Evolutionary conservation across 495 filamentous ascomycete genomes (phyloP).

Genomic region (Podospora anserina): DNA sequence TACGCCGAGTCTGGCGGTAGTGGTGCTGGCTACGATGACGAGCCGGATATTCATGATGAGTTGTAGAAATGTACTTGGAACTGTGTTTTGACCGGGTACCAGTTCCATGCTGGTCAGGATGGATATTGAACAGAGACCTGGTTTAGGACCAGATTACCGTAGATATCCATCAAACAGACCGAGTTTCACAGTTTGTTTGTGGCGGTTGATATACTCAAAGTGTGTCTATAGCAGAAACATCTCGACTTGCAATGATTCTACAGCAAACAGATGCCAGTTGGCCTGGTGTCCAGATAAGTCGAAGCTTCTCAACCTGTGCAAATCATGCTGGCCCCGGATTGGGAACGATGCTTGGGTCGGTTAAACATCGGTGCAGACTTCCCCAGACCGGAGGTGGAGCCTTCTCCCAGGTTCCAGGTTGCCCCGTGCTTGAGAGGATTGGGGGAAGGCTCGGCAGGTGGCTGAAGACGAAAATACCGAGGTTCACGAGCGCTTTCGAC

Average conservation of each 20-base stretch:
- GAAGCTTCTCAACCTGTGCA: not conserved
- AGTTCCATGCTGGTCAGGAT: too few relatives aligned
- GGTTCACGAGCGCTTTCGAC: slow-evolving; percentile 23
- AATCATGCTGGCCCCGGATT: not conserved
- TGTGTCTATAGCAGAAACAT: too few relatives aligned
- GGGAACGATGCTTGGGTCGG: not conserved
- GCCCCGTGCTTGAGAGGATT: slow-evolving; percentile 8
- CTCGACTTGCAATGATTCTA: too few relatives aligned
- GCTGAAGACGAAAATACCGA: slow-evolving; percentile 19
- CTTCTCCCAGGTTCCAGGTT: not conserved
- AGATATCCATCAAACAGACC: not conserved
- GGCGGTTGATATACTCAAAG: too few relatives aligned
- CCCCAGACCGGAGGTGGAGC: not conserved
- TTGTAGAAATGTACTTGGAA: slow-evolving; percentile 2
- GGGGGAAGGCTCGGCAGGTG: slow-evolving; percentile 16
- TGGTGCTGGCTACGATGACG: not conserved
- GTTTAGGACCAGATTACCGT: not conserved
- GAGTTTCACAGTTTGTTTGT: not conserved
- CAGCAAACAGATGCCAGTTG: too few relatives aligned
- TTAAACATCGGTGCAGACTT: slow-evolving; percentile 2
- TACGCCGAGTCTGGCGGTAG: slow-evolving; percentile 51
- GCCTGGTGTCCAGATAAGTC: not conserved
- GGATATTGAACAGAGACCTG: not conserved
- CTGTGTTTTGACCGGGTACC: not conserved
- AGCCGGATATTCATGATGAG: slow-evolving; percentile 12